These are phyloP conservation scores for Brasilioporus rufonigricans DNA, from an alignment of 768 basidiomycete species.

Conservation along the genomic window DNA sequence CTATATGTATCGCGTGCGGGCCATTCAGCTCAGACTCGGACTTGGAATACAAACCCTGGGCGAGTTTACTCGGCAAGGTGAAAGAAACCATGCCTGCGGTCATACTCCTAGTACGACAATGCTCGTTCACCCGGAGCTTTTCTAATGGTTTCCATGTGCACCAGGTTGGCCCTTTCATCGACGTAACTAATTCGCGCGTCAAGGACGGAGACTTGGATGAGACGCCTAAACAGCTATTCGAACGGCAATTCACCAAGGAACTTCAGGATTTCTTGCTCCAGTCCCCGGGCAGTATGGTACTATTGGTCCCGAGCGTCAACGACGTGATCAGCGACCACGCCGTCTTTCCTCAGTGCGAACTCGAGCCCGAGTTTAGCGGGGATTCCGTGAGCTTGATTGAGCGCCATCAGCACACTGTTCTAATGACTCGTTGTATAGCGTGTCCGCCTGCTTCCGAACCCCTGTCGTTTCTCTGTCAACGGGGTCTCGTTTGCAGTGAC, in stretches of 20 bases:
- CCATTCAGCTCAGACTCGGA: slow-evolving; percentile 84
- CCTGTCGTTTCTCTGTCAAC: slow-evolving; percentile 81
- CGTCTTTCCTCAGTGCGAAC: slow-evolving; percentile 80
- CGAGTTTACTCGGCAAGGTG: slow-evolving; percentile 59
- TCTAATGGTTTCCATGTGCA: not conserved
- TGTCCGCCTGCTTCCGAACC: slow-evolving; percentile 82
- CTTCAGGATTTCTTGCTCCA: slow-evolving; percentile 55
- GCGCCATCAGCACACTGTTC: not conserved
- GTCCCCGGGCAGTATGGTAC: slow-evolving; percentile 66
- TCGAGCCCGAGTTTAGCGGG: slow-evolving; percentile 41
- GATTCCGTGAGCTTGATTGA: slow-evolving; percentile 47
- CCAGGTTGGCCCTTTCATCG: slow-evolving; percentile 92
- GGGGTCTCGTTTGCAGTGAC: slow-evolving; percentile 74
- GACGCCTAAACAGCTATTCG: slow-evolving; percentile 67
- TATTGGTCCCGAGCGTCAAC: slow-evolving; percentile 79
- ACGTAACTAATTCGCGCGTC: slow-evolving; percentile 70
- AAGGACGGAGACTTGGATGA: slow-evolving; percentile 71
- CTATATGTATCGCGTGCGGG: slow-evolving; percentile 75
- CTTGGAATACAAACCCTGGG: slow-evolving; percentile 71
- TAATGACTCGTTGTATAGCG: slow-evolving; percentile 45
- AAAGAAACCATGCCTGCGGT: slow-evolving; percentile 67
- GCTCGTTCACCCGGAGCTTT: not conserved
- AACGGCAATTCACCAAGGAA: slow-evolving; percentile 54
- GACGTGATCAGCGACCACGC: slow-evolving; percentile 79
- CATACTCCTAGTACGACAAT: slow-evolving; percentile 63